Conservation (phyloP, 768 basidiomycete genomes). For the Podaxis carcinomalis region DNA sequence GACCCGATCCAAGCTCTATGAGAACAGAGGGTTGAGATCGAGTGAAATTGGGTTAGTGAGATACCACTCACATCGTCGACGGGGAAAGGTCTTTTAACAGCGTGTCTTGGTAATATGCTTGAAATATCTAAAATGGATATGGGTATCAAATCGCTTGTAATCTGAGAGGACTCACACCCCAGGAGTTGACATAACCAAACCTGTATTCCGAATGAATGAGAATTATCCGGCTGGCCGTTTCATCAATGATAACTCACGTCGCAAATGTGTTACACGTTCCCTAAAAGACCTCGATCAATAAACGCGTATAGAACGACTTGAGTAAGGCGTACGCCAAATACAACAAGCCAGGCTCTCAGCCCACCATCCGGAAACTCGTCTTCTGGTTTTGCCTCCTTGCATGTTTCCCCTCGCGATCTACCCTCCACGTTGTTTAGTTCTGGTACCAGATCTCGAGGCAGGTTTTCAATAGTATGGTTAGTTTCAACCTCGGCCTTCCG, state of each 20-base stretch:
- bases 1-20: constrained; percentile 79
- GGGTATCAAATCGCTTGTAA: neutral
- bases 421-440: neutral
- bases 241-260: constrained; percentile 30
- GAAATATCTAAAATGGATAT: neutral
- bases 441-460: neutral
- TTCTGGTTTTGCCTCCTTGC: constrained; percentile 4
- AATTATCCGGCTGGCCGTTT: constrained; percentile 7
- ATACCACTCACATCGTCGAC: constrained; percentile 44
- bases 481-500: neutral
- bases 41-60: constrained; percentile 39
- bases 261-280: constrained; percentile 44
- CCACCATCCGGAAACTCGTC: constrained; percentile 43
- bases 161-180: constrained; percentile 51
- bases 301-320: neutral
- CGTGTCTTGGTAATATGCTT: constrained; percentile 2
- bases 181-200: constrained; percentile 70
- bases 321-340: constrained; percentile 33
- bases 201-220: constrained; percentile 21
- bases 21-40: neutral
- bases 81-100: constrained; percentile 18
- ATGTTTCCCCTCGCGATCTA: neutral
- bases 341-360: constrained; percentile 38
- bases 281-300: constrained; percentile 16
- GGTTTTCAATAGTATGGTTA: neutral